Evolutionary conservation across 1,284 basidiomycete species (phyloP).

Genomic region (Cryptococcus sp.): DNA sequence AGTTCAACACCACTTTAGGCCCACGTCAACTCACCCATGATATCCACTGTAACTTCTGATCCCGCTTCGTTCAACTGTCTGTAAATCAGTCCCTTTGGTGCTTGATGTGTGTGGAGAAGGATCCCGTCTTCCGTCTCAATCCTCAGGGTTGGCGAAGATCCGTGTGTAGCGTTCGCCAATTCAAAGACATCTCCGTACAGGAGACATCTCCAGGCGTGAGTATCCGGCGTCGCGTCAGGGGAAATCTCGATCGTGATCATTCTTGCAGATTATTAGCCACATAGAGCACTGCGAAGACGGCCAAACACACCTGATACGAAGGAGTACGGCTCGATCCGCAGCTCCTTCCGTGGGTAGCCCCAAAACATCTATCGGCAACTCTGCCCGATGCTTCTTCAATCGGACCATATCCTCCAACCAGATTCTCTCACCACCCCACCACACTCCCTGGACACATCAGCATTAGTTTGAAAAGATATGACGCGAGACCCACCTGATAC

Average conservation of each 20-base stretch:
- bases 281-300: background rate
- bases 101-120: conserved; percentile 3
- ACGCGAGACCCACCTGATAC: conserved; percentile 19
- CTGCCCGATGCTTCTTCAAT: conserved; percentile 44
- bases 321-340: conserved; percentile 19
- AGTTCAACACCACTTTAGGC: background rate
- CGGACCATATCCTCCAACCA: conserved; percentile 79
- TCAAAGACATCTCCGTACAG: conserved; percentile 39
- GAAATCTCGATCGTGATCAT: conserved; percentile 25
- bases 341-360: conserved; percentile 17
- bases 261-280: conserved; percentile 7
- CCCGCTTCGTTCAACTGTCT: conserved; percentile 24
- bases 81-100: conserved; percentile 25
- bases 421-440: conserved; percentile 84
- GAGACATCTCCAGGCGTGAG: conserved; percentile 22
- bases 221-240: background rate
- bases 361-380: conserved; percentile 21
- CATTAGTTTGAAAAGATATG: background rate
- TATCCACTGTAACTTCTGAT: conserved; percentile 29
- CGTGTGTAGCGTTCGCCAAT: background rate
- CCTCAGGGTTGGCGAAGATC: background rate
- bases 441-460: conserved; percentile 61
- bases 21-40: conserved; percentile 23
- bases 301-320: conserved; percentile 28
- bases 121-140: background rate